phyloP scores from a whole-genome alignment of 805 yeast species.

The Sugiyamaella smithiae region DNA sequence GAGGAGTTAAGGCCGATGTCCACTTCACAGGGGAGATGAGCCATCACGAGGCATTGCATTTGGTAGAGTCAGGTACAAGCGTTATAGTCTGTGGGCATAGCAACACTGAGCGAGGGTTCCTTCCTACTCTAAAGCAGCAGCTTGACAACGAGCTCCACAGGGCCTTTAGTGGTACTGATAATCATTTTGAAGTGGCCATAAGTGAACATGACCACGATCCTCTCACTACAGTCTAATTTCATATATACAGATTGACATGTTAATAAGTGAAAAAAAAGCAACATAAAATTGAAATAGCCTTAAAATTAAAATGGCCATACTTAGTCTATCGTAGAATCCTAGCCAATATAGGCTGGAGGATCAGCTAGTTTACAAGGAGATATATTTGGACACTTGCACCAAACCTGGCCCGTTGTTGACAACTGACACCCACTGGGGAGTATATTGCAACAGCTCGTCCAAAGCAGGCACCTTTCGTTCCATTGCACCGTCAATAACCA shows the following conservation, averaged over 20 bases:
- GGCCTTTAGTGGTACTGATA: constrained; percentile 28
- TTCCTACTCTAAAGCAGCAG: constrained; percentile 51
- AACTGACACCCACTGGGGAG: constrained; percentile 63
- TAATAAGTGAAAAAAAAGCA: too few species aligned
- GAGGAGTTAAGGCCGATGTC: constrained; percentile 56
- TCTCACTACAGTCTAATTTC: constrained; percentile 25
- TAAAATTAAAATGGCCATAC: too few species aligned
- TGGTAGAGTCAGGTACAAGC: constrained; percentile 66
- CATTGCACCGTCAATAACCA: constrained; percentile 38
- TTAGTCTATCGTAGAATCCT: too few species aligned
- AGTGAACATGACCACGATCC: constrained; percentile 69
- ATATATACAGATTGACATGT: too few species aligned
- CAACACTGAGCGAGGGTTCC: constrained; percentile 87
- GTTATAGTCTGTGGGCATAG: constrained; percentile 85
- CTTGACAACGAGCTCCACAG: constrained; percentile 42
- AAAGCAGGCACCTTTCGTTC: constrained; percentile 61
- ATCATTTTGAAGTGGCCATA: constrained; percentile 42
- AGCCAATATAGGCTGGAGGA: too few species aligned
- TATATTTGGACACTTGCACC: constrained; percentile 52
- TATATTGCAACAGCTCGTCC: constrained; percentile 63
- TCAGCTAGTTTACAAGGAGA: constrained; percentile 40
- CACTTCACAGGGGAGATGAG: constrained; percentile 90
- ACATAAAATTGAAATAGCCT: too few species aligned
- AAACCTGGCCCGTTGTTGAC: constrained; percentile 65
- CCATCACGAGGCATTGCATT: constrained; percentile 82